Percentiles rank a stretch among this genome's conserved stretches.
phyloP scores from a whole-genome alignment of 805 yeast species.

The Deakozyma indianensis region DNA sequence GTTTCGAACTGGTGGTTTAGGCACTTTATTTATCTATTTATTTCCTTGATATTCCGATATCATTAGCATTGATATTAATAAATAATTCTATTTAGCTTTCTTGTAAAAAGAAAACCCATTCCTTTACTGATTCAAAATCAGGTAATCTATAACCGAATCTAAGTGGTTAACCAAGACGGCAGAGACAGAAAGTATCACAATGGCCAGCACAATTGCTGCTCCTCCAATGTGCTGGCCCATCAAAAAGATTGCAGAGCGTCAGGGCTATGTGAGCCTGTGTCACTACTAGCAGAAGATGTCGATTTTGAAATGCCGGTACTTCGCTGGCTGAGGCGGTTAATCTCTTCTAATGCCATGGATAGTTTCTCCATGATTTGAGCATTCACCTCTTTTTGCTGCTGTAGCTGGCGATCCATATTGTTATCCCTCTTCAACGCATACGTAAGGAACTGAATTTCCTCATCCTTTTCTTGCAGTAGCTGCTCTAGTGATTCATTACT shows the following conservation, averaged over 20 bases:
- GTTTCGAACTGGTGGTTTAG: slow-evolving; percentile 1
- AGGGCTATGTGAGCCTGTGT: neutral
- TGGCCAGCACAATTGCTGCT: slow-evolving; percentile 1
- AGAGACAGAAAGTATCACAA: neutral
- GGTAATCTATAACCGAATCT: no score
- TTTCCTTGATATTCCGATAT: neutral
- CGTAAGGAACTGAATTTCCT: neutral
- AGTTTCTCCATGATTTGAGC: neutral
- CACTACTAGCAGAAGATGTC: no score
- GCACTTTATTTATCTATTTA: neutral
- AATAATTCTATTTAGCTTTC: neutral
- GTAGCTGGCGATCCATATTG: neutral
- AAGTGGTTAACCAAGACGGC: neutral
- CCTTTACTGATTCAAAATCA: no score
- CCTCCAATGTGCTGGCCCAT: neutral
- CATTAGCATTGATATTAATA: neutral
- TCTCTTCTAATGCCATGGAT: neutral
- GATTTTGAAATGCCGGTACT: neutral
- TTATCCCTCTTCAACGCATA: neutral
- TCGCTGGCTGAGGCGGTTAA: neutral
- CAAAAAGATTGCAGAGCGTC: neutral
- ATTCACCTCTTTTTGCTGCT: neutral
- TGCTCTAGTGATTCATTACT: neutral
- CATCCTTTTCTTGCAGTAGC: neutral
- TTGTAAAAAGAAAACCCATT: no score